Base-by-base conservation (phyloP, 2,329 filamentous ascomycete genomes). In the Diaporthe humulicola region DNA sequence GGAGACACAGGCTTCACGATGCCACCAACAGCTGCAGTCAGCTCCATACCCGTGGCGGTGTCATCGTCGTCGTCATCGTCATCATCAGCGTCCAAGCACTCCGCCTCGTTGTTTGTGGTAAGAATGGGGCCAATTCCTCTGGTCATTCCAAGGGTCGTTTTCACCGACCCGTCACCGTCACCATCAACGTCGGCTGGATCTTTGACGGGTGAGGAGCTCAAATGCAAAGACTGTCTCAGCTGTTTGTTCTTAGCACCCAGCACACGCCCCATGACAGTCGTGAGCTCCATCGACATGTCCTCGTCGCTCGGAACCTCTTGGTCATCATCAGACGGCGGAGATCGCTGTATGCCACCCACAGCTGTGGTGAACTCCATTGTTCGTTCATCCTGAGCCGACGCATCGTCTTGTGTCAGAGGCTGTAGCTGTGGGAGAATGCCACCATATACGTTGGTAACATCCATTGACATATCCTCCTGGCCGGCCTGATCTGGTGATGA, bases 361-460 rank as follows among this genome's bases (percentile, higher is more conserved):
- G 93, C 93, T 67, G 89, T 93, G 0, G 95, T 98, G 70, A 98
- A 90, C 70, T 98, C 95, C 95, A 98, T 98, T 70, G 92, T 94
- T 79, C 93, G 88, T 38, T 94, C 91, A 57, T 87, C 86, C 71
- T 83, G 79, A 5, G 83, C 83, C 19, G 79, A 81, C 40, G 84
- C 82, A 33, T 83, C 83, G 28, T 81, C 76, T 40, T 79, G 76
- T n/a, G 56, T 45, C 25, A 77, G 78, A 74, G 72, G 40, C 73
- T 78, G 12, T 64, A 28, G 45, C 15, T 85, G 87, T 7, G 88
- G 85, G 28, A 98, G 83, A 71, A 98, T 98, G 4, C 93, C 90
- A 12, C 96, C 96, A 71, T 98, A 87, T 12, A 91, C 94, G 72
- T 91, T 91, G 2, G 96, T 98, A 10, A 98, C 94, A 79, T 98